A percentile compares a stretch with the other conserved stretches of the same genome.
These are phyloP conservation scores for Angophora floribunda DNA, from an alignment of 345 rosid genomes.

Conservation along the genomic window DNA sequence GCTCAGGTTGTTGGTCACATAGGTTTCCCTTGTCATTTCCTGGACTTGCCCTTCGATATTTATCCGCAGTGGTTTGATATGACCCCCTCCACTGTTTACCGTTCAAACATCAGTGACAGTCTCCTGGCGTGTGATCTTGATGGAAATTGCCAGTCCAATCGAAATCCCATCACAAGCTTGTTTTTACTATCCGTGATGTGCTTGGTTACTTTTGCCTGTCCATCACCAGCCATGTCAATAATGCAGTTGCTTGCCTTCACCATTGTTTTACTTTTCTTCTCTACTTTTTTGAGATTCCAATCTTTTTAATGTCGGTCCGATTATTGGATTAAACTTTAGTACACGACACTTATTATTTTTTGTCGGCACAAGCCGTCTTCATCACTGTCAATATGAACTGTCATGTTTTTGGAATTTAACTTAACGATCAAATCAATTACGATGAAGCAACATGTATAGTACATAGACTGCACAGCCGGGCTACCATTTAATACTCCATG, in stretches of 20 bases:
- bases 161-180: neutral
- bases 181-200: neutral
- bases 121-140: neutral
- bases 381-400: neutral
- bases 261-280: neutral
- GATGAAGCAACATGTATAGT: neutral
- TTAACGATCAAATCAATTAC: neutral
- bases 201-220: neutral
- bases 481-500: neutral
- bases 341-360: neutral
- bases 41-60: neutral
- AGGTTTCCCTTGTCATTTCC: neutral
- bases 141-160: neutral
- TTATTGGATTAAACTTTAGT: neutral
- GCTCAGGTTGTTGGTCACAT: neutral
- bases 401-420: neutral
- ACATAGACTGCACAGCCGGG: neutral
- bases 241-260: neutral
- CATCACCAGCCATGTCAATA: neutral
- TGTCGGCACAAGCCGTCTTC: neutral
- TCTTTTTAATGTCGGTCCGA: neutral
- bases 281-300: neutral
- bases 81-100: neutral
- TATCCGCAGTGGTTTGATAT: neutral
- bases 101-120: neutral